Conservation (phyloP, 179 eudicot genomes). For the Spinacia oleracea region DNA sequence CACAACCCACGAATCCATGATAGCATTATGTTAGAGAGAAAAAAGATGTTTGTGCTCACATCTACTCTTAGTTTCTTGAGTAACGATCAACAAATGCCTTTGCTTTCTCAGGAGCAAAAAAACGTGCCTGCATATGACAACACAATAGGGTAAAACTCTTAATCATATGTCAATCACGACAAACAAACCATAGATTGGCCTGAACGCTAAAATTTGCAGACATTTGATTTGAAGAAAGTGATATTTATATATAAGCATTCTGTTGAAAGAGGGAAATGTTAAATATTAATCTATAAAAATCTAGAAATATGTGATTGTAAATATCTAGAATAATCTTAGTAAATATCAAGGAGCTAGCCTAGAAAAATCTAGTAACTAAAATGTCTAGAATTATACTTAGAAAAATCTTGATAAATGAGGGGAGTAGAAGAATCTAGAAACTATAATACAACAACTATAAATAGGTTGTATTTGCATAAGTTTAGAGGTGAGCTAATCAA, state of each 20-base stretch:
- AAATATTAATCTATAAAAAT: no score
- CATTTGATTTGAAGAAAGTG: background rate
- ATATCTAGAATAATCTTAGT: no score
- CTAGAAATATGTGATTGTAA: no score
- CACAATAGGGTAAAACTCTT: background rate
- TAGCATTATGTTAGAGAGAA: background rate
- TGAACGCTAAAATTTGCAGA: background rate
- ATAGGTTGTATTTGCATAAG: no score
- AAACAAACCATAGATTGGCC: background rate
- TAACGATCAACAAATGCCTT: conserved; percentile 85
- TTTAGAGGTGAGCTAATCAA: no score
- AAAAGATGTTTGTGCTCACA: conserved; percentile 17
- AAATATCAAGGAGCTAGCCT: no score
- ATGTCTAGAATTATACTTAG: no score
- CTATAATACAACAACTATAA: no score
- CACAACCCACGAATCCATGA: background rate
- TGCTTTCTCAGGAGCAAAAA: conserved; percentile 94
- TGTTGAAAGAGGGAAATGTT: background rate
- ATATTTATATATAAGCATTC: background rate
- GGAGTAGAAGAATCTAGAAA: no score
- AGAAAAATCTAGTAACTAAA: no score
- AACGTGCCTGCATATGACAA: conserved; percentile 71
- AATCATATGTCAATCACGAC: background rate
- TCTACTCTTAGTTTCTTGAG: conserved; percentile 47
- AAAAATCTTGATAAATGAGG: no score